Base-by-base conservation (phyloP, 2,329 filamentous ascomycete species). In the Fusarium piperis region DNA sequence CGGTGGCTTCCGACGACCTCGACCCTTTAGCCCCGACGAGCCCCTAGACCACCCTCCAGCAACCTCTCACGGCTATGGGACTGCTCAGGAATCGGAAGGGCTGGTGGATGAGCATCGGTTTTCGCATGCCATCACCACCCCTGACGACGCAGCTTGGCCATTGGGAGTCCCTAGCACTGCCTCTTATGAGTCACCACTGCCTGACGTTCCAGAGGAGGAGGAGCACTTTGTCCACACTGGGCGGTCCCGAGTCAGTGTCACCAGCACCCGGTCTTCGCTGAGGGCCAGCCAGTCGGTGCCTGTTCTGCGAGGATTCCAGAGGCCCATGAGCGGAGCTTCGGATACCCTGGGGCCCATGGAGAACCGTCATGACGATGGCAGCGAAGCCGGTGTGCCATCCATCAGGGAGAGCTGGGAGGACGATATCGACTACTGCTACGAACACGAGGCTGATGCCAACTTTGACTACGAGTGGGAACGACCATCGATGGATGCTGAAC, bases 351-450 rank as follows among this genome's bases (percentile, higher is more conserved):
- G 86, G 1, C 76, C 77, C 20, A 80, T 84, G 39, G 84, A 85
- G 52, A 61, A 83, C n/a, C 79, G 77, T 52, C 65, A 72, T 26
- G 57, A 59, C 7, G 63, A 72, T 15, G 67, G 56, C 15, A 71
- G 70, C 3, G 72, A 61, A 15, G 74, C 74, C n/a, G 80, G 82
- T 4, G 61, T 67, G 4, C 68, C 80, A 15, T 71, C 74, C n/a
- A 73, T 78, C 23, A 80, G 80, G 9, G 85, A 86, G 72, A 90
- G 83, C 72, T 92, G 90, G 90, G 90, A 92, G 74, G 89, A 91
- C 59, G 89, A 89, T 68, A 92, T 92, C 67, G 90, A 92, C 76
- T 92, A 91, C 78, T 91, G 89, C 76, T 92, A 92, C 75, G 90
- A 92, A 71, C 88, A 92, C 73, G 90, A 90, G 71, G 89, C 86